A percentile compares a stretch with the other conserved stretches of the same genome.
phyloP scores from a whole-genome alignment of 2,329 filamentous ascomycete genomes.

The Monosporascus cannonballus region DNA sequence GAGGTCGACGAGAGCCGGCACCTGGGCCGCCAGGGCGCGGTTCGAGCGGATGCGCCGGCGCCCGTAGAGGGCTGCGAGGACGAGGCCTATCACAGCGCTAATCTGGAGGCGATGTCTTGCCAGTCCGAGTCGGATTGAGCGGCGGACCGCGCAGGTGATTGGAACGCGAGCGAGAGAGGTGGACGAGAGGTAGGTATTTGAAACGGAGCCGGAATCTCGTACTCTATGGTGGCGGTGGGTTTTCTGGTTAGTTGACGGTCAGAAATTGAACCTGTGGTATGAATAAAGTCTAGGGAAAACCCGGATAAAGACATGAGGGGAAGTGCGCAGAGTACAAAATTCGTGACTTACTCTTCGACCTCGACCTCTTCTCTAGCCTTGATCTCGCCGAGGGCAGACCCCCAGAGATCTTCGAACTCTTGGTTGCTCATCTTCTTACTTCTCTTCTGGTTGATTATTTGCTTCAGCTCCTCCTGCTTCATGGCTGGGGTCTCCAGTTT shows the following conservation, averaged over 20 bases:
- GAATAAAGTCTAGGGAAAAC: background rate
- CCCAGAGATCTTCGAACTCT: constrained; percentile 89
- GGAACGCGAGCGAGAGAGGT: constrained; percentile 88
- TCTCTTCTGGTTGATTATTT: constrained; percentile 66
- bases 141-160: constrained; percentile 73
- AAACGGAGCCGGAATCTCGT: constrained; percentile 55
- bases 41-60: constrained; percentile 58
- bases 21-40: constrained; percentile 60
- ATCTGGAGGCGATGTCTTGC: constrained; percentile 82
- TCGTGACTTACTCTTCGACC: constrained; percentile 48
- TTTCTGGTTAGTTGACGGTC: constrained; percentile 74
- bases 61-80: constrained; percentile 53
- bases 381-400: constrained; percentile 67
- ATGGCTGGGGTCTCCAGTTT: constrained; percentile 52
- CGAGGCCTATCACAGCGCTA: constrained; percentile 54
- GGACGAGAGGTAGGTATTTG: constrained; percentile 64
- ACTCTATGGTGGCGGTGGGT: constrained; percentile 66
- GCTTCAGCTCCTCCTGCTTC: constrained; percentile 69
- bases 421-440: constrained; percentile 77
- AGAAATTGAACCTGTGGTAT: constrained; percentile 20
- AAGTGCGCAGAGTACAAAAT: background rate
- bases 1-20: constrained; percentile 79
- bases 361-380: constrained; percentile 56
- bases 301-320: too few species aligned
- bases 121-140: constrained; percentile 73